phyloP scores from a whole-genome alignment of 805 yeast genomes.

The Phaffomyces thermotolerans region DNA sequence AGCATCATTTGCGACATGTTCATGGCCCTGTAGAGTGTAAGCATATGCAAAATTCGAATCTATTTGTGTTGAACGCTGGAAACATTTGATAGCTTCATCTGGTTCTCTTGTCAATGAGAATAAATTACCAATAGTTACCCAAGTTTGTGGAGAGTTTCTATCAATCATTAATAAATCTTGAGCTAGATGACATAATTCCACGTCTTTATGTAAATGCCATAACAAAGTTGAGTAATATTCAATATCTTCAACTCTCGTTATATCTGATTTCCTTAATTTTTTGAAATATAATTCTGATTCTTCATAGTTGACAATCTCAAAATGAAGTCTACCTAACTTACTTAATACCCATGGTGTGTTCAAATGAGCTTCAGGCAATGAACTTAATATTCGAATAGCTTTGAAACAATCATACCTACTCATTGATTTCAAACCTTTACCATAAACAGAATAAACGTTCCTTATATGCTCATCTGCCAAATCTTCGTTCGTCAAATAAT shows the following conservation, averaged over 20 bases:
- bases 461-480: slow-evolving; percentile 36
- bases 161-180: slow-evolving; percentile 69
- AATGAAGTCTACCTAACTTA: slow-evolving; percentile 72
- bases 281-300: slow-evolving; percentile 61
- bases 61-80: slow-evolving; percentile 65
- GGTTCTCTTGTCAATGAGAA: slow-evolving; percentile 79
- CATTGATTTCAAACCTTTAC: slow-evolving; percentile 54
- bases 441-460: slow-evolving; percentile 44
- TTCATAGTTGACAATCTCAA: slow-evolving; percentile 80
- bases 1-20: slow-evolving; percentile 79
- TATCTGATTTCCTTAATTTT: slow-evolving; percentile 58
- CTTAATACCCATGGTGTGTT: slow-evolving; percentile 82
- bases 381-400: slow-evolving; percentile 62
- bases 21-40: slow-evolving; percentile 91
- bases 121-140: slow-evolving; percentile 89
- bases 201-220: slow-evolving; percentile 86
- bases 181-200: slow-evolving; percentile 72
- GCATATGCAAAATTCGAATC: slow-evolving; percentile 77
- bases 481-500: slow-evolving; percentile 17
- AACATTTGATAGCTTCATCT: slow-evolving; percentile 83
- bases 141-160: slow-evolving; percentile 67
- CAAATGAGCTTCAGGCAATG: slow-evolving; percentile 55
- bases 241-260: slow-evolving; percentile 81
- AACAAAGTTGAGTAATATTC: slow-evolving; percentile 83
- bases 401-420: slow-evolving; percentile 67